Evolutionary conservation across 2,329 filamentous ascomycete species (phyloP), one percentile per base, ranked within the genome.

Genomic region (Colletotrichum simmondsii): DNA sequence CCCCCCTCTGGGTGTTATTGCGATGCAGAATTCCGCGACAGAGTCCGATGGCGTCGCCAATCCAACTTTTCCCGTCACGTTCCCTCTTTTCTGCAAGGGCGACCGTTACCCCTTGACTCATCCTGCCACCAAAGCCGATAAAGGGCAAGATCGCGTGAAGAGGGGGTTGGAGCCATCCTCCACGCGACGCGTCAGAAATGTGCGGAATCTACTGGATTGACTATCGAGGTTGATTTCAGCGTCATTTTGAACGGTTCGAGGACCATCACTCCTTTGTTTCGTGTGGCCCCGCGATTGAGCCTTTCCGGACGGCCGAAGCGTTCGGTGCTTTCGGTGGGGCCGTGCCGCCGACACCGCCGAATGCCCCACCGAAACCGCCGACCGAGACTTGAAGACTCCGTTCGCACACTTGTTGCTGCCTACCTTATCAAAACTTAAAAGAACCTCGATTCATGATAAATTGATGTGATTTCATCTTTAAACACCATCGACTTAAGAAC

Each of bases 91-190:
- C 60, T 68, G 49, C 71, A 73, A 66, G 71, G 71, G 60, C 66
- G 52, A 24, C 35, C n/a, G n/a, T 5, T 52, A 28, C 56, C 71
- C 71, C 70, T 73, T 73, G 71, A 73, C 71, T 71, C 71, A 73
- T 28, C 71, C 66, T 52, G 71, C 71, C 71, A 73, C 71, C 56
- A 22, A 37, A 57, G 56, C 49, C 71, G 71, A 71, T 46, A 49
- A 49, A 73, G 66, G 66, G 71, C 71, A 19, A 14, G 32, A 35
- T 19, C 26, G 54, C 32, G 5, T 67, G 12, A 52, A 30, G 35
- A 65, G 67, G 60, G 42, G 57, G 71, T 5, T 70, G 66, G 65
- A 53, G 12, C 28, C 24, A 35, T 61, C n/a, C 8, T 16, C 16
- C 11, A 24, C 46, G 30, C 37, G 42, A 24, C 14, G 65, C 30